Percentiles rank a stretch among this genome's conserved stretches.
These are phyloP conservation scores for Tetrapisispora namnaoensis DNA, from an alignment of 805 yeast genomes.

Conservation along the genomic window DNA sequence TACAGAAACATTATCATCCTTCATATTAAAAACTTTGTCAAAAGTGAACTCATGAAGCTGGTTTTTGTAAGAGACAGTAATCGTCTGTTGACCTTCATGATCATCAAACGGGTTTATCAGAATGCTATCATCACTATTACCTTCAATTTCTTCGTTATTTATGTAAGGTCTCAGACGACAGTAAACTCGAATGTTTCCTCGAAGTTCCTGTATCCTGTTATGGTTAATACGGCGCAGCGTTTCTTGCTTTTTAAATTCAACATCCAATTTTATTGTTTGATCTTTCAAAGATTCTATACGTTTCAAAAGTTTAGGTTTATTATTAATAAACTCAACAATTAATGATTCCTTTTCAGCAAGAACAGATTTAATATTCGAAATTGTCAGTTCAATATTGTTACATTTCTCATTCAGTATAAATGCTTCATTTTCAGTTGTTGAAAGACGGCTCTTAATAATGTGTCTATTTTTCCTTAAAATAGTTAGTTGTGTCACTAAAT, in stretches of 20 bases:
- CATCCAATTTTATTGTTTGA: conserved; percentile 22
- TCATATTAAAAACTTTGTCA: conserved; percentile 63
- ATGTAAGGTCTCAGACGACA: conserved; percentile 69
- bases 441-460: no score
- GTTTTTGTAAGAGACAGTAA: conserved; percentile 9
- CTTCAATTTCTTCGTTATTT: conserved; percentile 13
- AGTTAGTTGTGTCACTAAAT: conserved; percentile 7
- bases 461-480: not conserved
- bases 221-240: conserved; percentile 53
- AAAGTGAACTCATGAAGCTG: conserved; percentile 44
- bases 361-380: not conserved
- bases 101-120: conserved; percentile 24
- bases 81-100: conserved; percentile 19
- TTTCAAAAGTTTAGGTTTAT: not conserved
- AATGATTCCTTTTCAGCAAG: not conserved
- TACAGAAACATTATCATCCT: conserved; percentile 46
- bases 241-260: conserved; percentile 37
- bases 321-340: not conserved
- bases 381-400: not conserved
- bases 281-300: not conserved
- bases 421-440: conserved; percentile 1
- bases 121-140: conserved; percentile 17
- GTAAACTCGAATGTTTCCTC: conserved; percentile 87
- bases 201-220: conserved; percentile 68
- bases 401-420: not conserved